phyloP scores from a whole-genome alignment of 164 flowering plant genomes.

The Nymphaea thermarum region DNA sequence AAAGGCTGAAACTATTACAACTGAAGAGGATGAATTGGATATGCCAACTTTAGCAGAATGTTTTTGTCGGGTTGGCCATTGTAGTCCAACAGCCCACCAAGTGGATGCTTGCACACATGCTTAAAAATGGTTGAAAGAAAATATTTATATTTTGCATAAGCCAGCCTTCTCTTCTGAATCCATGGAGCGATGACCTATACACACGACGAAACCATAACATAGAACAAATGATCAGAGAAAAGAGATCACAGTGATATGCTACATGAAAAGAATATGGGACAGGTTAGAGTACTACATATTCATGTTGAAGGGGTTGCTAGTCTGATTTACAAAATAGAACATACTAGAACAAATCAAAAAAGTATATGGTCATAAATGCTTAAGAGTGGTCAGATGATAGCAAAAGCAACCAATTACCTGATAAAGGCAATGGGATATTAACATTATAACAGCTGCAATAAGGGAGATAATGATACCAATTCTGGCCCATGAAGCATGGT shows the following conservation, averaged over 20 bases:
- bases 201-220: background rate
- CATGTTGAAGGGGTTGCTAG: too few species aligned
- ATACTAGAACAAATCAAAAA: too few species aligned
- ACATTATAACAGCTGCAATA: constrained; percentile 36
- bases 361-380: background rate
- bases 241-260: background rate
- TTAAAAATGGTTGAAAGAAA: constrained; percentile 57
- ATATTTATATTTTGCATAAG: constrained; percentile 63
- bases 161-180: constrained; percentile 65
- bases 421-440: constrained; percentile 68
- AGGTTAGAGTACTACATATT: too few species aligned
- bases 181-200: constrained; percentile 73
- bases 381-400: background rate
- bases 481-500: constrained; percentile 49
- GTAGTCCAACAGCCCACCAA: constrained; percentile 49
- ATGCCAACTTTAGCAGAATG: constrained; percentile 37
- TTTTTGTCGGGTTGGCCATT: constrained; percentile 49
- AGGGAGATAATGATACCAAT: constrained; percentile 57
- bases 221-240: background rate
- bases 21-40: background rate
- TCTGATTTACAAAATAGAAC: too few species aligned
- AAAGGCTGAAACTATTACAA: background rate
- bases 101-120: constrained; percentile 32
- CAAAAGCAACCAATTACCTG: constrained; percentile 38
- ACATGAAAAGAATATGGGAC: too few species aligned